phyloP scores from a whole-genome alignment of 768 basidiomycete genomes.

The Boletus sp. region DNA sequence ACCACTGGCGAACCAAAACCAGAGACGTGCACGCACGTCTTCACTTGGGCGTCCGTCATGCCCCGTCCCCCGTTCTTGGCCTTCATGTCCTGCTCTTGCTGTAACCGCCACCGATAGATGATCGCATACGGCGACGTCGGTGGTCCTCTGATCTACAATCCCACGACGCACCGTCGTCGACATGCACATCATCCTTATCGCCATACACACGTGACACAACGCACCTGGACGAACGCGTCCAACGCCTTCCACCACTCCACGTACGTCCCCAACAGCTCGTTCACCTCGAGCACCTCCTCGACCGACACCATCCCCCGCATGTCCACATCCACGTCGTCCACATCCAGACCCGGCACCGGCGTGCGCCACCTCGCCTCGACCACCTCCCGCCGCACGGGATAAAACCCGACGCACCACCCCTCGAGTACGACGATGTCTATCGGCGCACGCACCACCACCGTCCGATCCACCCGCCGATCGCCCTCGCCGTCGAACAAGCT shows the following conservation, averaged over 20 bases:
- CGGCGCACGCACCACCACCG: conserved; percentile 44
- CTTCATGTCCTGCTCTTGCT: conserved; percentile 93
- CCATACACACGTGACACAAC: conserved; percentile 6
- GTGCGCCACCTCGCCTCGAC: conserved; percentile 53
- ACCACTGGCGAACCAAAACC: not conserved
- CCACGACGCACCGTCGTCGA: conserved; percentile 2
- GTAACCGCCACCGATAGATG: conserved; percentile 83
- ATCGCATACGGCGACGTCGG: conserved; percentile 41
- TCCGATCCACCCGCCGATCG: conserved; percentile 57
- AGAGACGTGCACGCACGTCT: conserved; percentile 35
- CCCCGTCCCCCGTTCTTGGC: conserved; percentile 77
- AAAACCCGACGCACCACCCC: conserved; percentile 95
- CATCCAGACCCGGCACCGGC: conserved; percentile 25
- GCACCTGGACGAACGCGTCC: conserved; percentile 75
- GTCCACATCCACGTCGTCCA: conserved; percentile 21
- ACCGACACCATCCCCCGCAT: conserved; percentile 40
- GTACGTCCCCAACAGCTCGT: conserved; percentile 61
- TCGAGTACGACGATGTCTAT: conserved; percentile 88
- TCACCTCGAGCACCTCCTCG: conserved; percentile 60
- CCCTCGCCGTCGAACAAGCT: conserved; percentile 78
- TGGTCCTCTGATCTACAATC: conserved; percentile 38
- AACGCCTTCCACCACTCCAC: conserved; percentile 67
- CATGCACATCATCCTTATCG: not conserved
- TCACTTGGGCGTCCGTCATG: conserved; percentile 83
- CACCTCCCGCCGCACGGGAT: conserved; percentile 51